These are phyloP conservation scores for Aquilaria yunnanensis DNA, from an alignment of 345 rosid genomes.

Conservation along the genomic window DNA sequence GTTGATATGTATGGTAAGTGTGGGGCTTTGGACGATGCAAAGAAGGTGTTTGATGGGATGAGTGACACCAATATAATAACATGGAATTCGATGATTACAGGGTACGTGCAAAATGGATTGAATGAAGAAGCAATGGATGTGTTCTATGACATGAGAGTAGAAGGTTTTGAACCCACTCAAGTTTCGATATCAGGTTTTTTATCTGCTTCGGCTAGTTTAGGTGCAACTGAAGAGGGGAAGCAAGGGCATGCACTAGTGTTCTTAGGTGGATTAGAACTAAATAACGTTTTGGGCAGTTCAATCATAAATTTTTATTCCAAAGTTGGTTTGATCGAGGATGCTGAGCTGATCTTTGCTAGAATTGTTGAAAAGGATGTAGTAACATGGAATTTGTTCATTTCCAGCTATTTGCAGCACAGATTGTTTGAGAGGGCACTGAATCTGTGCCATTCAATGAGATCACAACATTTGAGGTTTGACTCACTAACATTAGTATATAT, in stretches of 20 bases:
- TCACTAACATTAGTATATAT: slow-evolving; percentile 58
- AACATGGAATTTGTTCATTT: slow-evolving; percentile 78
- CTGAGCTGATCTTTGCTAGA: slow-evolving; percentile 47
- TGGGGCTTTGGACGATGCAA: slow-evolving; percentile 51
- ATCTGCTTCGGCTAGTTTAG: slow-evolving; percentile 59
- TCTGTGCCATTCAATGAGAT: slow-evolving; percentile 48
- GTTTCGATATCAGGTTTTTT: slow-evolving; percentile 61
- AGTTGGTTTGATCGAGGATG: slow-evolving; percentile 59
- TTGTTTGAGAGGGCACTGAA: slow-evolving; percentile 43
- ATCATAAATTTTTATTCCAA: slow-evolving; percentile 66
- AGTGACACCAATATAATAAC: slow-evolving; percentile 43
- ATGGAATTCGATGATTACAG: slow-evolving; percentile 61
- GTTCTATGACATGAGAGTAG: slow-evolving; percentile 45
- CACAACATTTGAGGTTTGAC: slow-evolving; percentile 47
- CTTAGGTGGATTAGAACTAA: slow-evolving; percentile 46
- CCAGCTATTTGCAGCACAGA: slow-evolving; percentile 45
- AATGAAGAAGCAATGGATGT: slow-evolving; percentile 42
- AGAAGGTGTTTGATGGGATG: slow-evolving; percentile 51
- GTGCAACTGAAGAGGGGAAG: slow-evolving; percentile 60
- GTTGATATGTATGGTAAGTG: slow-evolving; percentile 66
- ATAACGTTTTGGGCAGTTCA: slow-evolving; percentile 61
- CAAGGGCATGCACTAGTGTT: slow-evolving; percentile 68
- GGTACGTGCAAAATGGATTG: slow-evolving; percentile 57
- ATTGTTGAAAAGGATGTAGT: slow-evolving; percentile 56
- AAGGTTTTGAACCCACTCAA: slow-evolving; percentile 46